Conservation (phyloP, 306 rosid genomes). For the Mimosa bimucronata region DNA sequence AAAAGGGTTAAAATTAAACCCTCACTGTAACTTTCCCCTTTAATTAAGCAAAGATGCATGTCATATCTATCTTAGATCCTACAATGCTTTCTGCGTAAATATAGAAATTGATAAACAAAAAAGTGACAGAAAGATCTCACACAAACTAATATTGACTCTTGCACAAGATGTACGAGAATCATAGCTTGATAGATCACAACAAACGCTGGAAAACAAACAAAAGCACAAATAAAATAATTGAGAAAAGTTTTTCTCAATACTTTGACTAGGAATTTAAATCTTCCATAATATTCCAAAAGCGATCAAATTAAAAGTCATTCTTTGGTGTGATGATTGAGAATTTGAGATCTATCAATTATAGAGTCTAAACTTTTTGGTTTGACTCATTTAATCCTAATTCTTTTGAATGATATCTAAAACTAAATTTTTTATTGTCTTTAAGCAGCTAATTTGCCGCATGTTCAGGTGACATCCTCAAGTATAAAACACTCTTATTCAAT, state of each 20-base stretch:
- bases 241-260: slow-evolving; percentile 30
- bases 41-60: background rate
- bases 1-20: background rate
- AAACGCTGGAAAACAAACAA: background rate
- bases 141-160: background rate
- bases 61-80: background rate
- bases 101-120: background rate
- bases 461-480: slow-evolving; percentile 64
- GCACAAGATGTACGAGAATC: slow-evolving; percentile 34
- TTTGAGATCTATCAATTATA: slow-evolving; percentile 31
- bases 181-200: slow-evolving; percentile 21
- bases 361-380: slow-evolving; percentile 42
- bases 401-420: background rate
- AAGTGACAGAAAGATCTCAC: background rate
- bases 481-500: slow-evolving; percentile 51
- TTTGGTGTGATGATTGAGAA: slow-evolving; percentile 53
- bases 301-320: slow-evolving; percentile 23
- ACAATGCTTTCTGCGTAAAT: background rate
- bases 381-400: slow-evolving; percentile 46
- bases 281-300: slow-evolving; percentile 23
- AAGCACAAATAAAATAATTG: background rate
- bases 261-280: slow-evolving; percentile 48
- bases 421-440: slow-evolving; percentile 31
- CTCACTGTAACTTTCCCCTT: background rate
- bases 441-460: slow-evolving; percentile 73